Conservation (phyloP, 768 basidiomycete genomes). For the Suillus variegatus region DNA sequence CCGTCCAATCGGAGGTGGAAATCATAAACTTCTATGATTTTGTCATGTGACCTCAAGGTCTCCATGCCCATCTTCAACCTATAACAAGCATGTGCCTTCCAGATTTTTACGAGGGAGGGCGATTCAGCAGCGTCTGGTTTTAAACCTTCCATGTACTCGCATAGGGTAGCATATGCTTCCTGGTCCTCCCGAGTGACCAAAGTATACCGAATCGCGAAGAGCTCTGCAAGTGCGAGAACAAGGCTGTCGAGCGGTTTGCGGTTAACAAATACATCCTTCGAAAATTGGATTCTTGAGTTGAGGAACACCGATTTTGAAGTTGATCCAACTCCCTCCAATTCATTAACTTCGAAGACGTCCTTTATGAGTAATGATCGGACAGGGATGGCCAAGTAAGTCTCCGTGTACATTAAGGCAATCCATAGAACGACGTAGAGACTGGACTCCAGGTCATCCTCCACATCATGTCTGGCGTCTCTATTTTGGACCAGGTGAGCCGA, state of each 20-base stretch:
- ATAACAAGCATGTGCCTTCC: not conserved
- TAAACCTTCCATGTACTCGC: not conserved
- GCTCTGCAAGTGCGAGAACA: not conserved
- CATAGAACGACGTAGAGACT: conserved; percentile 25
- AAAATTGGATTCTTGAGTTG: not conserved
- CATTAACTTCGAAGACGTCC: not conserved
- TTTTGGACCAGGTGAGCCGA: conserved; percentile 7
- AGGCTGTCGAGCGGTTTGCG: not conserved
- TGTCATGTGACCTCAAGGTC: not conserved
- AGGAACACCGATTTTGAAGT: not conserved
- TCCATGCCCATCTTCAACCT: not conserved
- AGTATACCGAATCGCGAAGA: not conserved
- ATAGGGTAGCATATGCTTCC: not conserved
- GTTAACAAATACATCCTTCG: not conserved
- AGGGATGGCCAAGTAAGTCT: not conserved
- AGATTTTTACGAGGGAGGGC: not conserved
- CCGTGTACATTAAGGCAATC: conserved; percentile 3
- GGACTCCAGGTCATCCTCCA: conserved; percentile 35
- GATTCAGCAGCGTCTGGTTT: not conserved
- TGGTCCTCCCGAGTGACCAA: not conserved
- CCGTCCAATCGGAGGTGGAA: not conserved
- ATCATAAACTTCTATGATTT: not conserved
- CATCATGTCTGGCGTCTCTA: conserved; percentile 16
- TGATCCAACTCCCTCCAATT: not conserved
- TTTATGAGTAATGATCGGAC: not conserved